Conservation (phyloP, 1,139 yeast genomes). For the Hyphopichia buzzinii region DNA sequence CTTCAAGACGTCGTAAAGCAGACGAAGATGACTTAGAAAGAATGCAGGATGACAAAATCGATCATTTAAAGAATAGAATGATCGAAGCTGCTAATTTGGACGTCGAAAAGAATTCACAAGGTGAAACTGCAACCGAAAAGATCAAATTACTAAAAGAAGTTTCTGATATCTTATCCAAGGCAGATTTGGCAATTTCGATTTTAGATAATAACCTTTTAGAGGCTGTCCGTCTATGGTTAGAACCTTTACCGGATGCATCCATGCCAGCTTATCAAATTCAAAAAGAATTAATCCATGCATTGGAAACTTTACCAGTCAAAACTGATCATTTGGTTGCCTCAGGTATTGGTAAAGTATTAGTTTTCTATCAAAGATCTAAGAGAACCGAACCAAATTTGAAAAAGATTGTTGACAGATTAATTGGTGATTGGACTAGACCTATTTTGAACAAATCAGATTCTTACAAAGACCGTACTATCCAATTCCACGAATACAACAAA, state of each 20-base stretch:
- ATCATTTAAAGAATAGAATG: conserved; percentile 83
- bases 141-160: conserved; percentile 80
- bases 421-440: conserved; percentile 98
- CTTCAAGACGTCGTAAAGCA: conserved; percentile 56
- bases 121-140: conserved; percentile 83
- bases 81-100: conserved; percentile 89
- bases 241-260: conserved; percentile 96
- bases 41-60: conserved; percentile 90
- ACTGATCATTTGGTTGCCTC: conserved; percentile 93
- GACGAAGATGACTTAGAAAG: conserved; percentile 93
- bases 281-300: conserved; percentile 74
- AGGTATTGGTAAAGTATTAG: conserved; percentile 89
- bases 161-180: conserved; percentile 69
- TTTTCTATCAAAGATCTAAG: conserved; percentile 90
- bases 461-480: conserved; percentile 82
- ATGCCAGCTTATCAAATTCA: conserved; percentile 96
- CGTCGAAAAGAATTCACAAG: conserved; percentile 76
- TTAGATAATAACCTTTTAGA: conserved; percentile 91
- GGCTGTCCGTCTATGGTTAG: conserved; percentile 95
- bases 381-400: conserved; percentile 86
- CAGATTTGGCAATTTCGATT: conserved; percentile 85
- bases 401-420: conserved; percentile 82
- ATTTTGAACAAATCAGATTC: conserved; percentile 94
- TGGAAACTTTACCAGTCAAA: conserved; percentile 81
- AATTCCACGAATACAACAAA: conserved; percentile 69